Evolutionary conservation across 2,329 filamentous ascomycete genomes (phyloP).

Genomic region (Tolypocladium sp.): DNA sequence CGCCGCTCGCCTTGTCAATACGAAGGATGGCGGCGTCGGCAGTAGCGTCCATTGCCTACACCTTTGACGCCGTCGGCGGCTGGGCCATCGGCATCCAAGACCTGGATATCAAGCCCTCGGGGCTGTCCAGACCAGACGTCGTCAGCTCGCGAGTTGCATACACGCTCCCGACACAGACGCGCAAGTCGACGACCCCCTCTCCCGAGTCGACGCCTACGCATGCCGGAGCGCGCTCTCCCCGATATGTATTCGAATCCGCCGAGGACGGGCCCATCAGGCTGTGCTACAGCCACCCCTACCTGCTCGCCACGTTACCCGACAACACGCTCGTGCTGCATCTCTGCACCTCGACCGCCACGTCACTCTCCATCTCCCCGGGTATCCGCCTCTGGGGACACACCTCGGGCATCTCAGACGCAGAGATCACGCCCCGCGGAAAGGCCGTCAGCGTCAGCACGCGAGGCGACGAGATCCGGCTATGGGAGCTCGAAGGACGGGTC

Average conservation of each 20-base stretch:
- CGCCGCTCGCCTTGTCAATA: slow-evolving; percentile 75
- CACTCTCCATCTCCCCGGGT: slow-evolving; percentile 61
- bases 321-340: slow-evolving; percentile 81
- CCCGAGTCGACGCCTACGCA: slow-evolving; percentile 5
- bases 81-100: slow-evolving; percentile 94
- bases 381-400: slow-evolving; percentile 86
- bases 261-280: slow-evolving; percentile 48
- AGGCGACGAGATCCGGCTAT: slow-evolving; percentile 75
- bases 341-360: slow-evolving; percentile 61
- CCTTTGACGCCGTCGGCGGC: slow-evolving; percentile 66
- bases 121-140: slow-evolving; percentile 16
- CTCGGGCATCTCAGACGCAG: slow-evolving; percentile 75
- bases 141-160: slow-evolving; percentile 26
- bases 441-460: slow-evolving; percentile 78
- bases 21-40: slow-evolving; percentile 55
- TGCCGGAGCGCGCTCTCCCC: slow-evolving; percentile 5
- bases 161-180: slow-evolving; percentile 21
- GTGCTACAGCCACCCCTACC: slow-evolving; percentile 72
- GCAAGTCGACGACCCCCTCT: slow-evolving; percentile 8
- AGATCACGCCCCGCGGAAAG: slow-evolving; percentile 77
- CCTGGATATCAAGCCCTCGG: slow-evolving; percentile 48
- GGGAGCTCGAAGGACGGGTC: slow-evolving; percentile 74
- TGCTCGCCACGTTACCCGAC: slow-evolving; percentile 74
- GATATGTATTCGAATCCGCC: slow-evolving; percentile 5
- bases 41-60: slow-evolving; percentile 81